A percentile compares a stretch with the other conserved stretches of the same genome.
Evolutionary conservation across 371 early-diverging fungal genomes (phyloP).

Genomic region (Mortierella sp.): DNA sequence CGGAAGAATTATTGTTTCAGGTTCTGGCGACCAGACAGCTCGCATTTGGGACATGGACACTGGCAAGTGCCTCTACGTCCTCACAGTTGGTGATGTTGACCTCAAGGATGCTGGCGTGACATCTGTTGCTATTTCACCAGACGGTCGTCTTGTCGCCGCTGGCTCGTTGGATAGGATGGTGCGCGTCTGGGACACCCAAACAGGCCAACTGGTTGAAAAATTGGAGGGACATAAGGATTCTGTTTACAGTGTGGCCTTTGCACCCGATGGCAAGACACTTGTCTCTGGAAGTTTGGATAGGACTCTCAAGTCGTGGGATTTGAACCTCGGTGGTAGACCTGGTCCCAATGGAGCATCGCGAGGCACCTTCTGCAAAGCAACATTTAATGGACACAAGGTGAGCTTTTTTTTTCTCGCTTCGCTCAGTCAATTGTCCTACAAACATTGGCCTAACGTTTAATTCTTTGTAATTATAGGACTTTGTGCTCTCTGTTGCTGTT

Average conservation of each 20-base stretch:
- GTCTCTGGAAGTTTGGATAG: constrained; percentile 97
- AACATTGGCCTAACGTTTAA: not conserved
- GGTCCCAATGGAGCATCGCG: constrained; percentile 56
- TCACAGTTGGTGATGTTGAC: constrained; percentile 86
- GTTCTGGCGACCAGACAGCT: constrained; percentile 95
- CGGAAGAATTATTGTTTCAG: constrained; percentile 92
- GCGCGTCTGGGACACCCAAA: constrained; percentile 93
- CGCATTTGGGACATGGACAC: constrained; percentile 90
- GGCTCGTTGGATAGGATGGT: constrained; percentile 95
- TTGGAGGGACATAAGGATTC: constrained; percentile 97
- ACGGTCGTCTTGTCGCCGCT: constrained; percentile 84
- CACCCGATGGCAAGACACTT: constrained; percentile 92
- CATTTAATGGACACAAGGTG: constrained; percentile 76
- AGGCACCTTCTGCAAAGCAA: constrained; percentile 61
- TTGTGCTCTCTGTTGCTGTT: constrained; percentile 96
- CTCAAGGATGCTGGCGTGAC: constrained; percentile 96
- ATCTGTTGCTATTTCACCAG: constrained; percentile 92
- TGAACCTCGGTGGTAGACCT: constrained; percentile 64
- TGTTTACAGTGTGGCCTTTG: constrained; percentile 97
- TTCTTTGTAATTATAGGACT: constrained; percentile 75
- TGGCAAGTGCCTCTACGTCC: constrained; percentile 77
- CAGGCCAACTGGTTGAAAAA: constrained; percentile 86
- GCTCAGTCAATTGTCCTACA: not conserved
- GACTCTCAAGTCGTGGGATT: constrained; percentile 96
- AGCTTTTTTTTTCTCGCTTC: not conserved